Evolutionary conservation across 192 early-diverging fungal species (phyloP).

Genomic region (Phycomyces nitens): DNA sequence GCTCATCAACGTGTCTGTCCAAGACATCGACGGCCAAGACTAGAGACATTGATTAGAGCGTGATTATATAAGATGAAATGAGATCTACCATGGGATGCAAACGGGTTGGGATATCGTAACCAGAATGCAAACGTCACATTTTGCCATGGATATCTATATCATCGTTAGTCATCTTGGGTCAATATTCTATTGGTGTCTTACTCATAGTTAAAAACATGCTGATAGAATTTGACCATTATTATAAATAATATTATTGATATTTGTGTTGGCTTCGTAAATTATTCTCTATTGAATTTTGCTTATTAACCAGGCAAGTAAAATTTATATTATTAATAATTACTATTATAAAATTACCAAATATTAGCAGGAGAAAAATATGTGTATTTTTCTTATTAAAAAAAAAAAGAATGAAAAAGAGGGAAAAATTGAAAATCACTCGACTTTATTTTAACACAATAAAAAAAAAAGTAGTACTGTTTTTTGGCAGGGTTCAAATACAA

Average conservation of each 20-base stretch:
- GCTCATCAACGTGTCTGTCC: slow-evolving; percentile 75
- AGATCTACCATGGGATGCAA: slow-evolving; percentile 72
- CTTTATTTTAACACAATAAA: no score
- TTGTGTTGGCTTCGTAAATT: no score
- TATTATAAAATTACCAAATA: neutral
- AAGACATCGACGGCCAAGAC: slow-evolving; percentile 93
- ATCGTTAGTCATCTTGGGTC: neutral
- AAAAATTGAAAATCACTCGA: slow-evolving; percentile 1
- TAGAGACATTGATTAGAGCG: slow-evolving; percentile 1
- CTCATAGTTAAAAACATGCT: slow-evolving; percentile 74
- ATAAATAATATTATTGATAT: no score
- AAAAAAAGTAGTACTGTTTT: no score
- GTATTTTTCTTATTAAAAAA: no score
- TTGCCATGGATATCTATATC: slow-evolving; percentile 61
- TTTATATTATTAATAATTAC: no score
- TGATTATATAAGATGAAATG: neutral
- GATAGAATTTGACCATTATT: slow-evolving; percentile 80
- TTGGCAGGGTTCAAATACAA: no score
- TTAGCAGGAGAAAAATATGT: neutral
- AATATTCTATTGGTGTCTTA: no score
- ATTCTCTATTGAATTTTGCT: no score
- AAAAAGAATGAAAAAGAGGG: neutral
- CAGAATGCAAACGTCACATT: slow-evolving; percentile 88
- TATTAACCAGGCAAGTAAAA: no score
- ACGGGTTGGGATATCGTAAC: slow-evolving; percentile 97